Evolutionary conservation across 495 filamentous ascomycete species (phyloP), one percentile per base, ranked within the genome.

Genomic region (Penicillium verhagenii): DNA sequence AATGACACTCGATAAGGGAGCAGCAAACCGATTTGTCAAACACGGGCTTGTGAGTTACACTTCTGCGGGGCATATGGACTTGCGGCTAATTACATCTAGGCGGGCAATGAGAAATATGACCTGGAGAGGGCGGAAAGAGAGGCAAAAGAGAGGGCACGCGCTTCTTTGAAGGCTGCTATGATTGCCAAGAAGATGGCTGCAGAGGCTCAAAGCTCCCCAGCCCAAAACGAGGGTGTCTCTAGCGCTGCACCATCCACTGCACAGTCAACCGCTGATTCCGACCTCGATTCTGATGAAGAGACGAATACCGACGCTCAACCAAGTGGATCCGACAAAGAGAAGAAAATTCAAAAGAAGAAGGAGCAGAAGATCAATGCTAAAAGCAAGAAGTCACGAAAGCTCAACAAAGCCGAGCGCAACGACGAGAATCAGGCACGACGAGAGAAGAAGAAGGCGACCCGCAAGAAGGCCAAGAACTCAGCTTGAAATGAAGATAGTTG

Each of bases 21-120:
- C 90, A 24, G 91, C 90, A 24, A 79, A 77, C 21, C 80, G 94
- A 51, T 90, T 98, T 56, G 84, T 98, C 54, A 87, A 83, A 62
- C 79, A 88, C 55, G 90, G 86, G 54, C 72, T 97, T 60, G 89
- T 88, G 72, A 59, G 76, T 76, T 47, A 21, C 14, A 25, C 26
- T n/a, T 1, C 18, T 47, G 13, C 4, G 10, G 5, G 33, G 19
- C 9, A 20, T 23, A 2, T 14, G 14, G 24, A 11, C 26, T 7
- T 10, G 6, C 11, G 13, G 43, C 50, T 53, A 29, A 50, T 58
- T 39, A 19, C 48, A 1, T 51, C 24, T 46, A 86, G 84, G 73
- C 82, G 52, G 86, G 85, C 25, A 89, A 89, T 58, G 79, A 87
- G 13, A 82, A 82, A 61, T 69, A 77, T 46, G 82, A 85, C 46